Evolutionary conservation across 1,139 yeast species (phyloP), one percentile per base, ranked within the genome.

Genomic region (Arxiozyma slooffiae): DNA sequence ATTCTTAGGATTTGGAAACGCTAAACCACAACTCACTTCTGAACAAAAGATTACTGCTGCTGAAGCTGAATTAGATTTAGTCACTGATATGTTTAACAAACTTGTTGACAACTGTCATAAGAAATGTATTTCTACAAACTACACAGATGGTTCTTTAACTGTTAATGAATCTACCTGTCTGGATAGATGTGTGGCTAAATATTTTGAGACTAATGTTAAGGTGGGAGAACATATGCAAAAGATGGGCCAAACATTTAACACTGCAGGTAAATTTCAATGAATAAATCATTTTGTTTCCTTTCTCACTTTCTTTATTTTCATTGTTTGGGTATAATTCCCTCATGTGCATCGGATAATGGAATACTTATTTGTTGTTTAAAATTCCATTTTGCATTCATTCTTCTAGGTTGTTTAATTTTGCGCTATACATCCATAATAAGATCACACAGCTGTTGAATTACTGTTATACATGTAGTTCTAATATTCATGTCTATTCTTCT

Each of bases 181-280:
- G 60, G 99, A 92, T 73, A 83, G 98, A 76, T 92, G 99, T 74
- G 98, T 92, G 56, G 81, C 95, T 63, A 92, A 92, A 72, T 92
- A 92, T 72, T 94, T 94, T 62, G 97, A 89, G 63, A 89, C 96
- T 59, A 92, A 92, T 69, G 94, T 88, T 58, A 86, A 89, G 73
- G 96, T 94, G 57, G 97, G 97, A 60, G 97, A 90, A 65, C 78
- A 81, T 68, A 82, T 83, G 89, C 89, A 83, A 71, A 77, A 79
- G 64, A 71, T 83, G 70, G 90, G 90, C 48, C 84, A 71, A 54
- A 63, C 68, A 41, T 71, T 72, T 60, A 56, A 53, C 41, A 62
- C 68, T 41, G 72, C 71, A 55, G 71, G 71, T 49, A 63, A 63
- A 49, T 59, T 63, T 39, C 65, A 55, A 56, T 14, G 34, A 30